A percentile compares a stretch with the other conserved stretches of the same genome.
Evolutionary conservation across 164 flowering plant genomes (phyloP).

Genomic region (Aristolochia fimbriata): DNA sequence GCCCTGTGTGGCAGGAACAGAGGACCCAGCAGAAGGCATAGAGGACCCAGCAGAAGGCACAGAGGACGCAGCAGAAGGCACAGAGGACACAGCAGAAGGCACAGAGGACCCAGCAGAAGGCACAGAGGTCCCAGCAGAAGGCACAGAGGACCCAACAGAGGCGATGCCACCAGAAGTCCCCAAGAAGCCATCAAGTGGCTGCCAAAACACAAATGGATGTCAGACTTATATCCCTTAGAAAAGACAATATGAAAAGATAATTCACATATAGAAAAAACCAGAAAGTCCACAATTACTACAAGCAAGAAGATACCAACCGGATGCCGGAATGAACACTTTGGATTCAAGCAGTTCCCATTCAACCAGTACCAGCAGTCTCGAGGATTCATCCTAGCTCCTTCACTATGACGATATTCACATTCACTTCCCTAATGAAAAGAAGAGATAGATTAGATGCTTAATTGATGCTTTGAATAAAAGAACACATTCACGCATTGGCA

Average conservation of each 20-base stretch:
- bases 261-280: not conserved
- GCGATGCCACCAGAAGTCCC: slow-evolving; percentile 28
- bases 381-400: slow-evolving; percentile 78
- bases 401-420: slow-evolving; percentile 95
- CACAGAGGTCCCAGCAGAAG: slow-evolving; percentile 41
- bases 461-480: no score
- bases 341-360: slow-evolving; percentile 78
- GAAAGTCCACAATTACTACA: not conserved
- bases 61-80: slow-evolving; percentile 25
- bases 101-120: slow-evolving; percentile 24
- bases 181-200: slow-evolving; percentile 78
- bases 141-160: slow-evolving; percentile 23
- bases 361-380: slow-evolving; percentile 90
- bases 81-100: slow-evolving; percentile 25
- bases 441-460: no score
- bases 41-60: slow-evolving; percentile 25
- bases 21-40: slow-evolving; percentile 24
- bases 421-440: slow-evolving; percentile 57
- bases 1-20: slow-evolving; percentile 24
- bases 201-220: slow-evolving; percentile 13
- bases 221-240: not conserved
- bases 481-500: no score
- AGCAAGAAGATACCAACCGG: slow-evolving; percentile 43
- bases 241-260: not conserved
- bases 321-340: slow-evolving; percentile 79